Conservation (phyloP, 1,139 yeast species). For the Hansenula lynferdii region DNA sequence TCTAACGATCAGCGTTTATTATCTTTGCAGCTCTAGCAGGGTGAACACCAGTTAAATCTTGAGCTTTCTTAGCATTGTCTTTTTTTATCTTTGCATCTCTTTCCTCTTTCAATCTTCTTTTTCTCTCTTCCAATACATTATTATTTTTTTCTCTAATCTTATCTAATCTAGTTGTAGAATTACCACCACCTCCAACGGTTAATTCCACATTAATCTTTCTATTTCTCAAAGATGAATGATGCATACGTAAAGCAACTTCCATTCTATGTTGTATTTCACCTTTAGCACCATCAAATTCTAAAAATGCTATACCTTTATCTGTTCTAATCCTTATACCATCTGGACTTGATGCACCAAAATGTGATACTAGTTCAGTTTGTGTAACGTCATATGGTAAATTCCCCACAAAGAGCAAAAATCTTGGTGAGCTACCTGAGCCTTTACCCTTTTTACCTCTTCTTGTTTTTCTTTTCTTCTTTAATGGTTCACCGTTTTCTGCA, state of each 20-base stretch:
- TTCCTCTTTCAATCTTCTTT: slow-evolving; percentile 37
- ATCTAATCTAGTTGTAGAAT: slow-evolving; percentile 60
- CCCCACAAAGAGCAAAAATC: slow-evolving; percentile 88
- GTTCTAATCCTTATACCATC: slow-evolving; percentile 70
- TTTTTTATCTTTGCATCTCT: slow-evolving; percentile 17
- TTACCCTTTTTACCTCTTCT: slow-evolving; percentile 73
- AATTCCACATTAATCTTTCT: slow-evolving; percentile 90
- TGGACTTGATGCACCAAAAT: slow-evolving; percentile 72
- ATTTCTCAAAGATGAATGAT: slow-evolving; percentile 62
- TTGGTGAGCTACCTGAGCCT: slow-evolving; percentile 51
- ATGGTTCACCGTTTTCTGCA: slow-evolving; percentile 29
- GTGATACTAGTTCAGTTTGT: slow-evolving; percentile 59
- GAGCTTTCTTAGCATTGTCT: slow-evolving; percentile 22
- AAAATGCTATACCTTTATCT: slow-evolving; percentile 89
- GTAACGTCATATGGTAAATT: slow-evolving; percentile 75
- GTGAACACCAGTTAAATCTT: slow-evolving; percentile 38
- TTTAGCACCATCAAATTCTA: slow-evolving; percentile 70
- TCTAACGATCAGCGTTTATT: neutral
- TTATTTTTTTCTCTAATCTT: slow-evolving; percentile 80
- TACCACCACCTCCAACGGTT: slow-evolving; percentile 98
- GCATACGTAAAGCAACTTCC: slow-evolving; percentile 79
- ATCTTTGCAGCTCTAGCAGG: slow-evolving; percentile 35
- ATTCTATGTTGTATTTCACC: slow-evolving; percentile 69
- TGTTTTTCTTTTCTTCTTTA: slow-evolving; percentile 65
- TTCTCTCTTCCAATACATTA: slow-evolving; percentile 62